phyloP scores from a whole-genome alignment of 2,329 filamentous ascomycete species.

The Talaromyces islandicus region DNA sequence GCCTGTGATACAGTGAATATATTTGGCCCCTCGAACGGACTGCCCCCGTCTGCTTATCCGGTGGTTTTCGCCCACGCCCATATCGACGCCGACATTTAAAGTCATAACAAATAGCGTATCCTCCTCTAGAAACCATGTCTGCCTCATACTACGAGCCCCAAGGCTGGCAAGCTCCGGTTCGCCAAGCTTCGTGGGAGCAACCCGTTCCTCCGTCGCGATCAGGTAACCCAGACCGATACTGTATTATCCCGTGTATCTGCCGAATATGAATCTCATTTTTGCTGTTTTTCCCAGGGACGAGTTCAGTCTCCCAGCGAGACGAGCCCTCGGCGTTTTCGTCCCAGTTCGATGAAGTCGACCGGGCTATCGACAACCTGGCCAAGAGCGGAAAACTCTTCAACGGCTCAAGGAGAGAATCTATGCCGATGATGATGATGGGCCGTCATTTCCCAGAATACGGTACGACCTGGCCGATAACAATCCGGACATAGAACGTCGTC shows the following conservation, averaged over 20 bases:
- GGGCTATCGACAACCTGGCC: constrained; percentile 88
- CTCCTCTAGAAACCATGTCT: constrained; percentile 27
- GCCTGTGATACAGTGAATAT: not conserved
- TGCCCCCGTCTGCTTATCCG: constrained; percentile 2
- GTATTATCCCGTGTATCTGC: not conserved
- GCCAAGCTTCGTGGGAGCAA: constrained; percentile 67
- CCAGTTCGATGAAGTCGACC: constrained; percentile 94
- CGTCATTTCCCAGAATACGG: constrained; percentile 56
- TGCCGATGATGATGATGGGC: constrained; percentile 58
- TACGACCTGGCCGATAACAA: constrained; percentile 35
- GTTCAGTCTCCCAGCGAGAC: constrained; percentile 63
- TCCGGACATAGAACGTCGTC: constrained; percentile 4
- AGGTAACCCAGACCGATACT: constrained; percentile 43
- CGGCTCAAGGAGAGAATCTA: constrained; percentile 70
- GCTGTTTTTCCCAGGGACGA: constrained; percentile 54
- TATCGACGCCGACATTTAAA: not conserved
- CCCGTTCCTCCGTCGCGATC: constrained; percentile 66
- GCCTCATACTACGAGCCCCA: constrained; percentile 67
- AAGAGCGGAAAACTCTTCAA: constrained; percentile 94
- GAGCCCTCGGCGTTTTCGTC: constrained; percentile 73
- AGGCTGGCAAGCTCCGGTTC: constrained; percentile 55
- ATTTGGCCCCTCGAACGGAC: not conserved
- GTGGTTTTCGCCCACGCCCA: not conserved
- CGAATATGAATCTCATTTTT: not conserved
- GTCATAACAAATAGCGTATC: not conserved